These are phyloP conservation scores for Rhizoctonia solani DNA, from an alignment of 1,284 basidiomycete species.

Conservation along the genomic window DNA sequence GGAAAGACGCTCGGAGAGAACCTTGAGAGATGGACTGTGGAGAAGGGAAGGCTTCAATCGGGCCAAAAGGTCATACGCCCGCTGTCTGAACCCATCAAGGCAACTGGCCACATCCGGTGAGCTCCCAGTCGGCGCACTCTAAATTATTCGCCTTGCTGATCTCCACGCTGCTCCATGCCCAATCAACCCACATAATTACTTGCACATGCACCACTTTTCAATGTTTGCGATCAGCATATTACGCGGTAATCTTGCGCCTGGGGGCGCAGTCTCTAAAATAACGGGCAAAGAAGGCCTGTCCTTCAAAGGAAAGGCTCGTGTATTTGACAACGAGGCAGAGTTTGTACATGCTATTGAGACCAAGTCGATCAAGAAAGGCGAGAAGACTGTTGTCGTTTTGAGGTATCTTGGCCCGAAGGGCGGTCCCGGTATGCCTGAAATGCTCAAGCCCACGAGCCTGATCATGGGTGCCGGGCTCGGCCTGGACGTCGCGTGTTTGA, in stretches of 20 bases:
- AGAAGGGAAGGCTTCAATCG: slow-evolving; percentile 70
- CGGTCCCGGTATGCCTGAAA: slow-evolving; percentile 93
- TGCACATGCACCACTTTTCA: slow-evolving; percentile 6
- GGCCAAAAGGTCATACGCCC: slow-evolving; percentile 84
- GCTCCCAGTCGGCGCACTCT: slow-evolving; percentile 40
- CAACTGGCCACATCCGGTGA: slow-evolving; percentile 83
- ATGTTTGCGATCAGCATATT: slow-evolving; percentile 58
- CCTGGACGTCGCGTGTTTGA: slow-evolving; percentile 86
- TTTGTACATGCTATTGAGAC: slow-evolving; percentile 80
- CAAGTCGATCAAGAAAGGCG: slow-evolving; percentile 79
- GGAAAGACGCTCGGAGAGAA: slow-evolving; percentile 88
- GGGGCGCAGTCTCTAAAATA: slow-evolving; percentile 92
- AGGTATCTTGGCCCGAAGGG: slow-evolving; percentile 89
- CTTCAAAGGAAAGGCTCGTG: slow-evolving; percentile 82
- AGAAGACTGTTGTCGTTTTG: slow-evolving; percentile 88
- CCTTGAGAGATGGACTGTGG: slow-evolving; percentile 78
- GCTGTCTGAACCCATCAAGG: slow-evolving; percentile 83
- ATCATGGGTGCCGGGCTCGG: slow-evolving; percentile 95
- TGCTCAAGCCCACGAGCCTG: slow-evolving; percentile 88
- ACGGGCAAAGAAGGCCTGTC: slow-evolving; percentile 89
- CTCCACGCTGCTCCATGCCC: slow-evolving; percentile 33
- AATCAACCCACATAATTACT: slow-evolving; percentile 18
- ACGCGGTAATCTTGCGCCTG: slow-evolving; percentile 87
- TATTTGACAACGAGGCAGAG: slow-evolving; percentile 82
- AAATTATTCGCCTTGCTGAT: not conserved